Base-by-base conservation (phyloP, 225 moss, liverwort and hornwort genomes). In the Pseudoscleropodium purum region DNA sequence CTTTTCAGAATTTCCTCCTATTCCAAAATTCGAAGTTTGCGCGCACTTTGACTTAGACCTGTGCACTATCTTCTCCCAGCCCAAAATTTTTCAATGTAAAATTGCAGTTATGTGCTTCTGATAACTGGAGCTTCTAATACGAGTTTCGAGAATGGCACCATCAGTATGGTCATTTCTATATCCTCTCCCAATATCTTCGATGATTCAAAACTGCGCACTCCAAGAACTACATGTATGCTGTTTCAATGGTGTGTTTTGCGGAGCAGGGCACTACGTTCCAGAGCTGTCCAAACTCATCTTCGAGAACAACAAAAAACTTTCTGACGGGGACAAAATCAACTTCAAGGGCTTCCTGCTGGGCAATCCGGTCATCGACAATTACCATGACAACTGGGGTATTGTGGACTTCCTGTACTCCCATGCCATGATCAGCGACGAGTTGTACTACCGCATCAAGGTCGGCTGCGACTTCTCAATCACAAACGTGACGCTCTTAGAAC, bases 261-360 rank as follows among this genome's bases (percentile, higher is more conserved):
- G 88, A 52, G 57, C 94, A 97, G 95, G 97, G 26, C 82, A 93
- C 84, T 97, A 96, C 69, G 90, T 95, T 67, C 96, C 97, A 1
- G 68, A 96, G 91, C 92, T 97, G 37, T 79, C 95, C 10, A 87
- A 93, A 18, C 69, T 89, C 9, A 73, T 97, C n/a, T 80, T 18
- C 47, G 90, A 94, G 16, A 89, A 88, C 77, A 97, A 94, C 84
- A 90, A 91, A 61, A 83, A 81, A 0, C 89, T 94, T 6, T 3
- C 89, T 1, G 49, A 9, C 9, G 11, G 21, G 0, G 83, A 93
- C 13, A 90, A 84, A 77, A 92, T 96, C 91, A 95, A 97, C 86
- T 87, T 97, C 63, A 94, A 95, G 82, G 97, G 97, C 31, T 95
- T 89, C 85, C 80, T 97, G 93, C 93, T 96, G 81, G 95, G 95